Evolutionary conservation across 805 yeast genomes (phyloP).

Genomic region (Scheffersomyces ergatensis): DNA sequence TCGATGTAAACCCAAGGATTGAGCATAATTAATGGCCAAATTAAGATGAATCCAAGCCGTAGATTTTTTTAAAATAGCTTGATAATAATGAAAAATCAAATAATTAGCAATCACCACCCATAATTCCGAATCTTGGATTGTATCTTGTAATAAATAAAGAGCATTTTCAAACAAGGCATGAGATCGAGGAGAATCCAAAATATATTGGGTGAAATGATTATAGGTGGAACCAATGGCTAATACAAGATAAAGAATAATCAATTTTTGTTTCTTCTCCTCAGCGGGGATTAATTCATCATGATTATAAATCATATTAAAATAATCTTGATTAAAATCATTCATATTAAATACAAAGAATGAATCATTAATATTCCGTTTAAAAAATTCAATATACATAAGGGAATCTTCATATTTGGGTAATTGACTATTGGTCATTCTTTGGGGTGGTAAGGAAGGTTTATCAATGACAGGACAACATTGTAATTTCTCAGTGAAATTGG

Average conservation of each 20-base stretch:
- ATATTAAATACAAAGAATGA: slow-evolving; percentile 37
- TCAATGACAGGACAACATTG: slow-evolving; percentile 34
- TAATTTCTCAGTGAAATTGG: slow-evolving; percentile 37
- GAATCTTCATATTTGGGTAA: slow-evolving; percentile 7
- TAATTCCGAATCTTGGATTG: slow-evolving; percentile 36
- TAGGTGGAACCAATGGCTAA: slow-evolving; percentile 42
- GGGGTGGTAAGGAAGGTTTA: slow-evolving; percentile 21
- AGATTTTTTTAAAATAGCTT: slow-evolving; percentile 35
- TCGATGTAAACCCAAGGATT: slow-evolving; percentile 40
- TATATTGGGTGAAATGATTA: slow-evolving; percentile 19
- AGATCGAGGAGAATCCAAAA: slow-evolving; percentile 20
- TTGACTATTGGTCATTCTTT: neutral
- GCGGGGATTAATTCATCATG: slow-evolving; percentile 14
- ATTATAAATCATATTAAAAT: slow-evolving; percentile 27
- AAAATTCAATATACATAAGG: slow-evolving; percentile 19
- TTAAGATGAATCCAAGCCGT: slow-evolving; percentile 46
- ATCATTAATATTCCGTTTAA: slow-evolving; percentile 37
- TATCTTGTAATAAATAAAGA: slow-evolving; percentile 21
- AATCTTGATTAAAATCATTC: slow-evolving; percentile 21
- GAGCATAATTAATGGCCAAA: slow-evolving; percentile 40
- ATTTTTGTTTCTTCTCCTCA: slow-evolving; percentile 7
- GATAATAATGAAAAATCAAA: slow-evolving; percentile 39
- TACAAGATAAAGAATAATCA: slow-evolving; percentile 36
- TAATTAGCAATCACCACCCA: slow-evolving; percentile 43
- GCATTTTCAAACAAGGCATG: slow-evolving; percentile 34